Base-by-base conservation (phyloP, 1,139 yeast species). In the Lodderomyces orthopsilosis region DNA sequence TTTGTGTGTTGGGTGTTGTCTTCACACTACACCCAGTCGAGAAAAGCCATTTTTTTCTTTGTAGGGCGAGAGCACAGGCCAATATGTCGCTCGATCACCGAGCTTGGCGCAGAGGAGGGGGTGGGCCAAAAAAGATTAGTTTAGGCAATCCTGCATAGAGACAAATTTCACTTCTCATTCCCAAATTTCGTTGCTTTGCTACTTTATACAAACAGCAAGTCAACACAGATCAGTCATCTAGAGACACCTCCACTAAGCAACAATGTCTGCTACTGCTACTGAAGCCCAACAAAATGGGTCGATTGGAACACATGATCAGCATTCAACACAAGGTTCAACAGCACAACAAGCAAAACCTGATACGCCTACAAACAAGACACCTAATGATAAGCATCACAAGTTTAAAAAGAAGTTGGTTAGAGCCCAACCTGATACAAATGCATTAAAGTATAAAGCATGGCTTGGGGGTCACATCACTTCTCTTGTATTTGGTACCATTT, bases 401-500 rank as follows among this genome's bases (percentile, higher is more conserved):
- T 63, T 60, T 43, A 68, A 61, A 51, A 62, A 60, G 53, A 68
- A 63, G 48, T 58, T 74, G 42, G 67, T 70, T 8, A 70, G 71
- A 60, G 76, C 73, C 49, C 59, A 59, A 4, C 53, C 57, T 5
- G 62, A 57, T n/a, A 57, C 72, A 15, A 64, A 65, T 44, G 74
- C 77, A 9, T 48, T 75, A 42, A 70, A 78, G 54, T 74, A 75
- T 54, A 58, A 69, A 44, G 48, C 72, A 10, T 85, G 94, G 94
- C 52, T 81, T 2, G 73, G 64, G 0, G 93, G 93, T 7, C 93
- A 85, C 61, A 48, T 50, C 0, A 30, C 67, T 6, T 69, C 83
- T 1, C 44, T 84, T 22, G 66, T 55, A 0, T 79, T 75, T 53
- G 87, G 89, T 2, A 26, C 64, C 1, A 50, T 81, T 22, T 74